Evolutionary conservation across 2,329 filamentous ascomycete genomes (phyloP).

Genomic region (Clarireedia homoeocarpa): DNA sequence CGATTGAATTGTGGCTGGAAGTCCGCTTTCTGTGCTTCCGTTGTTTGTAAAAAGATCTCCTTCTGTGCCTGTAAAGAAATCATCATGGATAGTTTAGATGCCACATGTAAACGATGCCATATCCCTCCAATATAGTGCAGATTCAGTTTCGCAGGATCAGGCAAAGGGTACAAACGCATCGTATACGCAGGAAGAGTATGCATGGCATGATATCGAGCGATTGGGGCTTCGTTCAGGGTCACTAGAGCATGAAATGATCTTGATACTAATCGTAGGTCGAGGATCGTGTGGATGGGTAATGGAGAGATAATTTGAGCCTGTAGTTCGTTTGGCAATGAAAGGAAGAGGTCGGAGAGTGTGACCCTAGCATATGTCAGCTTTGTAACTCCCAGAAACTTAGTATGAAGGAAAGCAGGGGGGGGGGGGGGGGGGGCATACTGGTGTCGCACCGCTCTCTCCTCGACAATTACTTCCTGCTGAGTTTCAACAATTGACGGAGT

Average conservation of each 20-base stretch:
- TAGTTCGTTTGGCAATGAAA: conserved; percentile 51
- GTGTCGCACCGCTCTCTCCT: conserved; percentile 9
- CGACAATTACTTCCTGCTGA: conserved; percentile 21
- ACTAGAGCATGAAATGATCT: conserved; percentile 52
- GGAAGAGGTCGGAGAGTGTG: conserved; percentile 50
- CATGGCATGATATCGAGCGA: conserved; percentile 53
- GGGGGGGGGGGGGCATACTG: background rate
- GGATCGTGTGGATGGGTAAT: conserved; percentile 51
- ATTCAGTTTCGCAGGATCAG: conserved; percentile 40
- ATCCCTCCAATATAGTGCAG: conserved; percentile 56
- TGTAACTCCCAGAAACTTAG: background rate
- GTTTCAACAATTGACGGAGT: conserved; percentile 24
- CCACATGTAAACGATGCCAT: conserved; percentile 59
- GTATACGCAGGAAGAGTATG: conserved; percentile 54
- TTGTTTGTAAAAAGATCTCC: conserved; percentile 54
- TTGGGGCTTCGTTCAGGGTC: conserved; percentile 51
- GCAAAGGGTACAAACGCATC: conserved; percentile 48
- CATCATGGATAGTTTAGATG: conserved; percentile 51
- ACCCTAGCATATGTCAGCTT: conserved; percentile 18
- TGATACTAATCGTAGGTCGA: conserved; percentile 51
- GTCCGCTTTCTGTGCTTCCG: conserved; percentile 45
- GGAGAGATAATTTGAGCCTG: conserved; percentile 55
- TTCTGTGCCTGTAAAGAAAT: conserved; percentile 59
- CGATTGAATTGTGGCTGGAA: conserved; percentile 55
- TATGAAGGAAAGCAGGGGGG: background rate